Evolutionary conservation across 1,284 basidiomycete genomes (phyloP), one percentile per base, ranked within the genome.

Genomic region (Tilletia indica): DNA sequence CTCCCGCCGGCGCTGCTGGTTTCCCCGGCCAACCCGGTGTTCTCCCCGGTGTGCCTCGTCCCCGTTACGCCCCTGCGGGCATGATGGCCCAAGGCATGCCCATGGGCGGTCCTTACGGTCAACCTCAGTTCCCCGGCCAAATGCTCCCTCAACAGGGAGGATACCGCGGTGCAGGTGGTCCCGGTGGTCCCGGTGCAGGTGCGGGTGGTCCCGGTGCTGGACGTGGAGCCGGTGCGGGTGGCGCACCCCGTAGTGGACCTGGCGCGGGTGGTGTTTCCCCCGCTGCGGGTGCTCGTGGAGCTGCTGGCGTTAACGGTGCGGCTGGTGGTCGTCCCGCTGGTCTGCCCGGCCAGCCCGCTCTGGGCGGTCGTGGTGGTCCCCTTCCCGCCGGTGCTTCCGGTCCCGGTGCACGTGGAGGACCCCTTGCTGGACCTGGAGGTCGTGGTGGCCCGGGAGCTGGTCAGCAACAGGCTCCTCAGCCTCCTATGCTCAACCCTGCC

Each of bases 11-110:
- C 36, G 61, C 61, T 34, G 77, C 74, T 61, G 80, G 79, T 48
- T 83, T 82, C 77, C 80, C 82, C 34, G 81, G 79, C 68, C 80
- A 82, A 76, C 77, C 77, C 45, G 80, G 77, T 51, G 71, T 31
- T 45, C 39, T 64, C 19, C 78, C 78, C 70, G 80, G 80, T 76
- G 76, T 82, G n/a, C 79, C 77, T 48, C 80, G 82, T 34, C 82
- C 82, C 14, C 78, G 79, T 54, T 83, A 83, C 71, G 82, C 80
- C 51, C 82, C 82, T 63, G 79, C 75, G 48, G 80, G 81, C 70
- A 84, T 84, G 80, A 80, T 84, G 80, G 81, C 81, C 42, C 82
- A 83, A 77, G 82, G 81, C 45, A 82, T 83, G 80, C 75, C 73
- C 47, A 75, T 75, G 71, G 74, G 54, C 12, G 77, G 72, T 36